phyloP scores from a whole-genome alignment of 2,329 filamentous ascomycete species.

The Amesomyces nigricolor region DNA sequence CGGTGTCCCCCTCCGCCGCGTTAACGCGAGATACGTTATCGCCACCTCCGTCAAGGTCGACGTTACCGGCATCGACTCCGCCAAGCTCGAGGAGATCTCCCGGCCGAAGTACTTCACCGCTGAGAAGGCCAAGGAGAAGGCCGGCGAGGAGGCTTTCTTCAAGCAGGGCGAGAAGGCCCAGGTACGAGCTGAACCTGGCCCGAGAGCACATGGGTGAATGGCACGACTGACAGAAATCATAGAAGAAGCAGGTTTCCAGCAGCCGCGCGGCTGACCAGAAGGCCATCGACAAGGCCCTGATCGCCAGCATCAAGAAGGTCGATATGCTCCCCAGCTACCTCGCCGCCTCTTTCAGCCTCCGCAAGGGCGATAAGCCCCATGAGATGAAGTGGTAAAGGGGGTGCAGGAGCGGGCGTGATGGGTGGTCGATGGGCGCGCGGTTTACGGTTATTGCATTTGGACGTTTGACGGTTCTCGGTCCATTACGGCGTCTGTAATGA shows the following conservation, averaged over 20 bases:
- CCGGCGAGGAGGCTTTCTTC: conserved; percentile 98
- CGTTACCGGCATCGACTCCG: conserved; percentile 76
- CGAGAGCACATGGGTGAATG: background rate
- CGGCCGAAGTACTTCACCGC: conserved; percentile 89
- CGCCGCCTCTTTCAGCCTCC: conserved; percentile 91
- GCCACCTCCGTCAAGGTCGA: conserved; percentile 83
- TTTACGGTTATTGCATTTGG: conserved; percentile 55
- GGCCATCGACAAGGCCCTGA: conserved; percentile 92
- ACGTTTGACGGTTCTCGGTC: conserved; percentile 60
- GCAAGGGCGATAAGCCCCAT: conserved; percentile 99
- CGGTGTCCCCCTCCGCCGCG: conserved; percentile 92
- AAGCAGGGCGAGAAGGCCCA: conserved; percentile 97
- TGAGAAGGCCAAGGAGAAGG: conserved; percentile 94
- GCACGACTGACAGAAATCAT: conserved; percentile 37
- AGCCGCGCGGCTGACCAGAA: conserved; percentile 96
- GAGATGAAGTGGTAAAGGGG: conserved; percentile 90
- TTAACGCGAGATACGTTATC: conserved; percentile 91
- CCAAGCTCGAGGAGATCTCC: conserved; percentile 77
- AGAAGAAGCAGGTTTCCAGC: conserved; percentile 97
- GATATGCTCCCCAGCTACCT: conserved; percentile 92
- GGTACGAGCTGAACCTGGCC: conserved; percentile 51
- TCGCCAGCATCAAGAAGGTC: conserved; percentile 98
- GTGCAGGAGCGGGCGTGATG: conserved; percentile 19
- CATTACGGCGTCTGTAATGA: conserved; percentile 63
- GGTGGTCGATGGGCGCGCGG: conserved; percentile 32